These are phyloP conservation scores for Silene coronaria DNA, from an alignment of 179 eudicot genomes.

Conservation along the genomic window DNA sequence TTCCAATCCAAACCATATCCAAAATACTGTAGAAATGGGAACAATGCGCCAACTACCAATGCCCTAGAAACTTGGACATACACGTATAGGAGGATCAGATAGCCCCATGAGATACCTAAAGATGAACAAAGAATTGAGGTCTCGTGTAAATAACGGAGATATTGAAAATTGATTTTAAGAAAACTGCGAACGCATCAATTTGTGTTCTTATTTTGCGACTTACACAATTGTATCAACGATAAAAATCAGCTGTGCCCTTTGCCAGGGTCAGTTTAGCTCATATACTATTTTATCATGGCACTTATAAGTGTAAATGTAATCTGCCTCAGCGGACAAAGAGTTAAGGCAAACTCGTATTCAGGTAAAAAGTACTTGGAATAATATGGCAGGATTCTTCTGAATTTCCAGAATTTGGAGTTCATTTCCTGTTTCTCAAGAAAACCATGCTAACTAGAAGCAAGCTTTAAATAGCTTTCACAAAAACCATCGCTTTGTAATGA, in stretches of 20 bases:
- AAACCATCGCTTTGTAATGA: not conserved
- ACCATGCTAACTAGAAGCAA: not conserved
- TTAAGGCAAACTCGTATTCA: not conserved
- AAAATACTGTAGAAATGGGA: slow-evolving; percentile 61
- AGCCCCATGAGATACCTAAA: slow-evolving; percentile 79
- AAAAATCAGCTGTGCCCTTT: not conserved
- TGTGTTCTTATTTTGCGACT: too few species aligned
- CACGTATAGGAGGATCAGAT: slow-evolving; percentile 70
- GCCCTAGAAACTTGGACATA: slow-evolving; percentile 67
- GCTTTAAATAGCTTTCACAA: not conserved
- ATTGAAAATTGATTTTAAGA: too few species aligned
- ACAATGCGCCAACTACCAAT: slow-evolving; percentile 63
- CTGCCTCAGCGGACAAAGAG: not conserved
- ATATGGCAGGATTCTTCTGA: not conserved
- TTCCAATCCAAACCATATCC: slow-evolving; percentile 97
- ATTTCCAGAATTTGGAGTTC: not conserved
- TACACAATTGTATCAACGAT: not conserved
- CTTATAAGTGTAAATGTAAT: not conserved
- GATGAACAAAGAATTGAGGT: not conserved
- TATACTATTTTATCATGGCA: not conserved
- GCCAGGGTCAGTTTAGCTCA: not conserved
- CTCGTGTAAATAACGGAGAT: not conserved
- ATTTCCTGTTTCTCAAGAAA: not conserved
- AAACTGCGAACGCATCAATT: too few species aligned
- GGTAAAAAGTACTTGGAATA: not conserved